These are phyloP conservation scores for Barnettozyma wickerhamii DNA, from an alignment of 805 yeast genomes.

Conservation along the genomic window DNA sequence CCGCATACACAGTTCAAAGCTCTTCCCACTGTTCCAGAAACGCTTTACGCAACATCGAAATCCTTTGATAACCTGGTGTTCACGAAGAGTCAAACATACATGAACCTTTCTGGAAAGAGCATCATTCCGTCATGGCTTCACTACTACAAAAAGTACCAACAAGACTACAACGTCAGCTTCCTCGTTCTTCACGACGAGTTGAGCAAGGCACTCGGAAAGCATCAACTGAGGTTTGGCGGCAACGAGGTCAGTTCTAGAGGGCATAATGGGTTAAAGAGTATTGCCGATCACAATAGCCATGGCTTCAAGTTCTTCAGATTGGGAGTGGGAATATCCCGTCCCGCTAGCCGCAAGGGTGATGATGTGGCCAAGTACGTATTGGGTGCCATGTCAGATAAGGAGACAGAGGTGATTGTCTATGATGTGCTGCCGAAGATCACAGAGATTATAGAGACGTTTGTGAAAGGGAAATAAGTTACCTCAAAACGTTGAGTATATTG, in stretches of 20 bases:
- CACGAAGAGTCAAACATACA: slow-evolving; percentile 50
- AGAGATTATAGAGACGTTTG: slow-evolving; percentile 29
- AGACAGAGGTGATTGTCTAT: slow-evolving; percentile 36
- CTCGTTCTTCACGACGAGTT: slow-evolving; percentile 80
- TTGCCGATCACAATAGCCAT: slow-evolving; percentile 30
- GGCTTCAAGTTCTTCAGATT: slow-evolving; percentile 48
- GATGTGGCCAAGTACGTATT: slow-evolving; percentile 60
- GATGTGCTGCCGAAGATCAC: slow-evolving; percentile 39
- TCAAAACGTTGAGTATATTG: no score
- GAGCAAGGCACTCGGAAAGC: slow-evolving; percentile 58
- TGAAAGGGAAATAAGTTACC: no score
- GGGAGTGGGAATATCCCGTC: slow-evolving; percentile 76
- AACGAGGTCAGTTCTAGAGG: slow-evolving; percentile 62
- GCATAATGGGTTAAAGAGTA: slow-evolving; percentile 75
- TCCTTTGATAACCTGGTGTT: slow-evolving; percentile 33
- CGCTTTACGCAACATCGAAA: slow-evolving; percentile 3
- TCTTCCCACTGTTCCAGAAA: not conserved
- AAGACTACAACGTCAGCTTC: slow-evolving; percentile 33
- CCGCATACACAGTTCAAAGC: slow-evolving; percentile 10
- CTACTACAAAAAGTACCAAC: slow-evolving; percentile 23
- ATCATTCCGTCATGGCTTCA: slow-evolving; percentile 45
- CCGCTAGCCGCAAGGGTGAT: slow-evolving; percentile 39
- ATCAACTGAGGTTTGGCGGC: slow-evolving; percentile 51
- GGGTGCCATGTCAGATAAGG: slow-evolving; percentile 41
- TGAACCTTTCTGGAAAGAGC: slow-evolving; percentile 70